These are phyloP conservation scores for Stenocarpella maydis DNA, from an alignment of 2,329 filamentous ascomycete species.

Conservation along the genomic window DNA sequence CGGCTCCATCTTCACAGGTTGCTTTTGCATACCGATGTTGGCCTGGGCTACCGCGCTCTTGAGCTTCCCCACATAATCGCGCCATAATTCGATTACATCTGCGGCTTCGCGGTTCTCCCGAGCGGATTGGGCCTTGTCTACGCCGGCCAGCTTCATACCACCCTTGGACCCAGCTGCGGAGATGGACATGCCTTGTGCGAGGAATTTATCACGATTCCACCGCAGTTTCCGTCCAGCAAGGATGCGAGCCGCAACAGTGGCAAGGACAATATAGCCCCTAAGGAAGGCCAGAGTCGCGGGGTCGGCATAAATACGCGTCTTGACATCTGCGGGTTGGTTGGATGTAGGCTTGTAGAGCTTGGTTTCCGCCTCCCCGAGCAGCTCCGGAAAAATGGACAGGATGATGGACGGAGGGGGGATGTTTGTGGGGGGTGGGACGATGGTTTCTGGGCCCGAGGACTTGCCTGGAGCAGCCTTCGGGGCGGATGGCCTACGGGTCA, in stretches of 20 bases:
- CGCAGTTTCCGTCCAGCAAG: conserved; percentile 85
- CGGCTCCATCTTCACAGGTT: conserved; percentile 41
- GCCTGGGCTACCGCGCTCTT: conserved; percentile 75
- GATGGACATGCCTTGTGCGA: conserved; percentile 90
- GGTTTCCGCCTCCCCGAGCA: conserved; percentile 72
- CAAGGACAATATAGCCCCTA: conserved; percentile 68
- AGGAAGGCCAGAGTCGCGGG: conserved; percentile 70
- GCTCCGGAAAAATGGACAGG: conserved; percentile 75
- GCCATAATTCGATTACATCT: conserved; percentile 80
- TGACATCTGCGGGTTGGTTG: conserved; percentile 63
- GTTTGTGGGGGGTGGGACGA: conserved; percentile 75
- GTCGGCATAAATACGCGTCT: conserved; percentile 70
- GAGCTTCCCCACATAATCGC: conserved; percentile 76
- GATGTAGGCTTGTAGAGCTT: conserved; percentile 72
- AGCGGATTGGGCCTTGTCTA: conserved; percentile 83
- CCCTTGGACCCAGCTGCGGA: conserved; percentile 78
- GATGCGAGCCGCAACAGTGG: conserved; percentile 76
- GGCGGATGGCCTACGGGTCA: conserved; percentile 22
- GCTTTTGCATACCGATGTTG: conserved; percentile 54
- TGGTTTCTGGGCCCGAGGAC: conserved; percentile 38
- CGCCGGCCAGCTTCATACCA: conserved; percentile 84
- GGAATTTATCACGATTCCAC: conserved; percentile 88
- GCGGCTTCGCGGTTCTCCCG: conserved; percentile 86
- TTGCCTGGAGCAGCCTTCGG: conserved; percentile 37
- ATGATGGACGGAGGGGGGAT: conserved; percentile 88